Conservation (phyloP, 805 yeast genomes). For the Candida michaelii region DNA sequence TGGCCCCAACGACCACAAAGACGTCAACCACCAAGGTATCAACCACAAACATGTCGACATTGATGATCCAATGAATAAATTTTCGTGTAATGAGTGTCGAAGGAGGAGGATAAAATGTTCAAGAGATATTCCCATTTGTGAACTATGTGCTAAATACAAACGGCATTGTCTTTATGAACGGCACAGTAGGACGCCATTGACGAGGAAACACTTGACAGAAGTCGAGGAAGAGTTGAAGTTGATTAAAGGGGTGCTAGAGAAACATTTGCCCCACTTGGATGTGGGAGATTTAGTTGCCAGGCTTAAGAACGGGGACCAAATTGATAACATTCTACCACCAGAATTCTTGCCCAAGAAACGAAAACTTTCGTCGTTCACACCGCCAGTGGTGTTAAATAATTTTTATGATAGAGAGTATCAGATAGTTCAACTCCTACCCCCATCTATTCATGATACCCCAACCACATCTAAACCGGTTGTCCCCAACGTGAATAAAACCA, state of each 20-base stretch:
- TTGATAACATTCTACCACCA: conserved; percentile 10
- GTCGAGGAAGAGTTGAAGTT: conserved; percentile 18
- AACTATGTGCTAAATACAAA: conserved; percentile 15
- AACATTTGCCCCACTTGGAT: conserved; percentile 14
- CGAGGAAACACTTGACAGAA: conserved; percentile 19
- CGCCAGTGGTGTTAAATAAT: neutral
- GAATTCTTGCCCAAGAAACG: conserved; percentile 4
- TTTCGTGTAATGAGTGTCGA: conserved; percentile 19
- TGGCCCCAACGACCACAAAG: no score
- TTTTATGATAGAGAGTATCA: conserved; percentile 11
- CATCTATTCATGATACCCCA: conserved; percentile 11
- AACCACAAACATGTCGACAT: neutral
- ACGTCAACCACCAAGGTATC: neutral
- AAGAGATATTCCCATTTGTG: conserved; percentile 17
- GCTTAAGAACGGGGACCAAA: conserved; percentile 14
- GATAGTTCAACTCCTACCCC: conserved; percentile 17
- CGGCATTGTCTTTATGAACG: conserved; percentile 18
- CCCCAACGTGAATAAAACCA: neutral
- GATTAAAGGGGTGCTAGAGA: conserved; percentile 9
- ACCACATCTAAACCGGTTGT: neutral
- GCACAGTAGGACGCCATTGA: conserved; percentile 17
- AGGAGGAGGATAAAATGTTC: conserved; percentile 18
- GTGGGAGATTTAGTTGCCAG: conserved; percentile 3
- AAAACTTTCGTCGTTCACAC: conserved; percentile 1
- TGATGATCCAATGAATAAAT: conserved; percentile 10